These are phyloP conservation scores for Fusarium tanahbumbuense DNA, from an alignment of 2,329 filamentous ascomycete species.

Conservation along the genomic window DNA sequence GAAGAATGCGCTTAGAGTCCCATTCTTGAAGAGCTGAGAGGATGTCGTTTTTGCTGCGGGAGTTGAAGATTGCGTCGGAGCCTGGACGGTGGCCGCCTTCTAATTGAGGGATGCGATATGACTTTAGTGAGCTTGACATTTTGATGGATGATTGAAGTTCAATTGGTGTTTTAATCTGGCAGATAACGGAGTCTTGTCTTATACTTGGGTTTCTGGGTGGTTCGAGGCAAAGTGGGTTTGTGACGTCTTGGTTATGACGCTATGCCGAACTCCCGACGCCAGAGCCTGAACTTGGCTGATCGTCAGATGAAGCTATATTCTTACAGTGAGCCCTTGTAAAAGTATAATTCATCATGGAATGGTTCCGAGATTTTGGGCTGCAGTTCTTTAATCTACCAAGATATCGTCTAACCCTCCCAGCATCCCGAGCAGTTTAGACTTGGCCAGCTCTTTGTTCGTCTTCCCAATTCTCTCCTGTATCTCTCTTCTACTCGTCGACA, in stretches of 20 bases:
- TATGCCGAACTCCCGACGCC: slow-evolving; percentile 2
- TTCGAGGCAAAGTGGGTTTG: slow-evolving; percentile 7
- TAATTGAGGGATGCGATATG: slow-evolving; percentile 14
- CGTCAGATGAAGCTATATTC: neutral
- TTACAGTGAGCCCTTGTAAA: neutral
- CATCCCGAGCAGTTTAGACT: neutral
- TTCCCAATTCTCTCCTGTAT: neutral
- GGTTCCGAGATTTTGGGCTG: no score
- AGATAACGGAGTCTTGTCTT: neutral
- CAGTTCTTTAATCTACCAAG: neutral
- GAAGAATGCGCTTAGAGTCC: neutral
- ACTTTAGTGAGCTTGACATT: neutral
- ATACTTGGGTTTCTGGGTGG: neutral
- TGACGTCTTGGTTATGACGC: slow-evolving; percentile 15
- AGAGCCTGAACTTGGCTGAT: neutral
- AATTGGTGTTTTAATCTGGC: neutral
- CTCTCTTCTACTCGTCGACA: neutral
- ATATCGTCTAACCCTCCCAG: neutral
- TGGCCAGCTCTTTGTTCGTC: neutral
- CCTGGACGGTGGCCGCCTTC: slow-evolving; percentile 12
- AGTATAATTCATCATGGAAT: no score
- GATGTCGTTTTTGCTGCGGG: slow-evolving; percentile 11
- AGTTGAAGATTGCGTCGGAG: slow-evolving; percentile 22
- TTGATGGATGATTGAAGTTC: neutral
- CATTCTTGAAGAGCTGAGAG: neutral